A percentile compares a stretch with the other conserved stretches of the same genome.
These are phyloP conservation scores for Soucietia sequanensis DNA, from an alignment of 805 yeast species.

Conservation along the genomic window DNA sequence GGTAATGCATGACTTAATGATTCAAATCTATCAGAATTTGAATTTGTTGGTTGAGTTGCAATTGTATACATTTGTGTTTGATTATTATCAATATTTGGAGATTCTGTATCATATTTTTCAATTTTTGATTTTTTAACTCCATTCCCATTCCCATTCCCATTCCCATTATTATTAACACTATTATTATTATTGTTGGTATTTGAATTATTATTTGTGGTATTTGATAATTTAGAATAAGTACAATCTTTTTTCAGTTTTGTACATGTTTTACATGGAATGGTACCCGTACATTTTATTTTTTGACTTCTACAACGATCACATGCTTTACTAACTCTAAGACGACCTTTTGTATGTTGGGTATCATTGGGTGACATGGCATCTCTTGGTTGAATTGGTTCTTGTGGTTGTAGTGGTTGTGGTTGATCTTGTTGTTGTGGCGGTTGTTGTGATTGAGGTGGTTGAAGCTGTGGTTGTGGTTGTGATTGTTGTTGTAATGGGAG, in stretches of 20 bases:
- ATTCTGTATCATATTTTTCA: not conserved
- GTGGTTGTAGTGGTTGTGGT: too few species aligned
- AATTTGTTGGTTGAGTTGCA: not conserved
- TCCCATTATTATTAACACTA: too few species aligned
- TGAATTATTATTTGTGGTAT: constrained; percentile 5
- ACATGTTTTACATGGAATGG: constrained; percentile 51
- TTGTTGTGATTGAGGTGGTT: not conserved
- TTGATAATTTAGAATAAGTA: constrained; percentile 10
- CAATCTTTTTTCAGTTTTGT: constrained; percentile 35
- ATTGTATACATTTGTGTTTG: not conserved
- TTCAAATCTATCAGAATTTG: not conserved
- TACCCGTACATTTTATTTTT: constrained; percentile 58
- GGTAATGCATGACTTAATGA: constrained; percentile 15
- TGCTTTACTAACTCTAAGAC: constrained; percentile 50
- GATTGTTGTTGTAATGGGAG: not conserved
- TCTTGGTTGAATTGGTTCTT: too few species aligned
- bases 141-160: too few species aligned
- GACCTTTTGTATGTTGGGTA: too few species aligned
- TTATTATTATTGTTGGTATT: too few species aligned
- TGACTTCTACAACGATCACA: constrained; percentile 56
- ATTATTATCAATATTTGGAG: constrained; percentile 1
- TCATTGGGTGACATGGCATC: too few species aligned
- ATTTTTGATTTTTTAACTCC: constrained; percentile 1
- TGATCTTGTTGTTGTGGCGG: not conserved
- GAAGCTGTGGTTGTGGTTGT: not conserved